Conservation (phyloP, 495 filamentous ascomycete genomes). For the Xylaria grammica region DNA sequence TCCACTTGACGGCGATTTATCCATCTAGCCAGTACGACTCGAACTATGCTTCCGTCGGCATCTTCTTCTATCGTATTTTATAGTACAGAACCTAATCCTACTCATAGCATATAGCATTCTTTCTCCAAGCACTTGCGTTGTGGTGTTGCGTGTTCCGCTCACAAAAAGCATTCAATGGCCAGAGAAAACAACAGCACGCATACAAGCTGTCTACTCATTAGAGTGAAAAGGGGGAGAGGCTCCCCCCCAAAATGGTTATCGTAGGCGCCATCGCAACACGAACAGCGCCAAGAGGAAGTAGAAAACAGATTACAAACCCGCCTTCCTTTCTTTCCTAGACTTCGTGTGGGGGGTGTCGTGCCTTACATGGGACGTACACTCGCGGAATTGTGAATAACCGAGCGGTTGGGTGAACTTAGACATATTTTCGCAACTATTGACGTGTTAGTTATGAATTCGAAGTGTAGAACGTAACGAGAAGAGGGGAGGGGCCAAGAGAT, state of each 20-base stretch:
- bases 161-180: background rate
- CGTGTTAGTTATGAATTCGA: background rate
- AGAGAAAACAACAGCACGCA: background rate
- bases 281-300: background rate
- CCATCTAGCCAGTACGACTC: too few relatives aligned
- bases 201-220: background rate
- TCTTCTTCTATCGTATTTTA: slow-evolving; percentile 6
- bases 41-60: background rate
- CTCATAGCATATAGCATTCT: background rate
- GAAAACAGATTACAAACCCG: background rate
- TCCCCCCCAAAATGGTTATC: background rate
- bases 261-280: background rate
- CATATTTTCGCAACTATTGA: slow-evolving; percentile 38
- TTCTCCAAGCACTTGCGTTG: slow-evolving; percentile 4
- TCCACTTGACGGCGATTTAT: too few relatives aligned
- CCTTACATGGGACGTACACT: background rate
- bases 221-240: background rate
- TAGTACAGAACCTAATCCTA: slow-evolving; percentile 2
- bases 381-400: background rate
- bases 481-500: background rate
- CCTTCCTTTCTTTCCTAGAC: slow-evolving; percentile 2
- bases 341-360: background rate
- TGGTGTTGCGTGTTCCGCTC: background rate
- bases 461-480: background rate
- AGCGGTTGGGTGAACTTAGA: slow-evolving; percentile 1